Evolutionary conservation across 768 basidiomycete species (phyloP).

Genomic region (Wakefieldia striispora): DNA sequence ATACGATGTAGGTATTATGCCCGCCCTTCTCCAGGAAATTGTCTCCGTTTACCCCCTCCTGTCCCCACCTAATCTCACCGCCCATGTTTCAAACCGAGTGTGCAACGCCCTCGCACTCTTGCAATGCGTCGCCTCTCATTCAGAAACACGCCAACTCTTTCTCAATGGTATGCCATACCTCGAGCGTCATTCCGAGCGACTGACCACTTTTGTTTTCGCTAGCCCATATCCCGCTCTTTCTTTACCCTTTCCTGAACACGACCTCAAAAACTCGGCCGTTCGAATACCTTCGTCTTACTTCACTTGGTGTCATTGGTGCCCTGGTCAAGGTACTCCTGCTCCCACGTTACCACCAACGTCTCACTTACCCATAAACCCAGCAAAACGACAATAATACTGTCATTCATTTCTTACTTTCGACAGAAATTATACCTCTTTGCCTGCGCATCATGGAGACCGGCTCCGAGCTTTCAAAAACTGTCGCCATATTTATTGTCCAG

Average conservation of each 20-base stretch:
- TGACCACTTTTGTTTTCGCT: conserved; percentile 3
- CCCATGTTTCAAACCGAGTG: conserved; percentile 96
- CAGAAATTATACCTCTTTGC: conserved; percentile 99
- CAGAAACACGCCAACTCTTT: conserved; percentile 94
- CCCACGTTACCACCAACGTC: not conserved
- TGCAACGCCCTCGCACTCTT: conserved; percentile 97
- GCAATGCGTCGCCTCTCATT: conserved; percentile 97
- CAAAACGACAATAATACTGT: conserved; percentile 99
- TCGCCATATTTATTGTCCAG: conserved; percentile 99
- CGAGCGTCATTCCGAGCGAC: not conserved
- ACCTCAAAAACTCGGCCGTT: conserved; percentile 99
- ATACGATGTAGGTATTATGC: conserved; percentile 80
- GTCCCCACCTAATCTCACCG: conserved; percentile 92
- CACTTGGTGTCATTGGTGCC: conserved; percentile 98
- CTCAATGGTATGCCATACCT: conserved; percentile 65
- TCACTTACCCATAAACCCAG: conserved; percentile 39
- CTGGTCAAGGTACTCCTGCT: conserved; percentile 79
- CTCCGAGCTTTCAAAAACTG: conserved; percentile 96
- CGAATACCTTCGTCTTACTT: conserved; percentile 98
- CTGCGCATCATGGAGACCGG: conserved; percentile 99
- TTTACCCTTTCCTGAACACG: conserved; percentile 98
- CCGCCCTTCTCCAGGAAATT: conserved; percentile 94
- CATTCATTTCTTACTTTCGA: conserved; percentile 97
- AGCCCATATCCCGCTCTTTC: conserved; percentile 94
- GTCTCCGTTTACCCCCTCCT: conserved; percentile 97